phyloP scores from a whole-genome alignment of 1,284 basidiomycete genomes.

The Boletus smithii region DNA sequence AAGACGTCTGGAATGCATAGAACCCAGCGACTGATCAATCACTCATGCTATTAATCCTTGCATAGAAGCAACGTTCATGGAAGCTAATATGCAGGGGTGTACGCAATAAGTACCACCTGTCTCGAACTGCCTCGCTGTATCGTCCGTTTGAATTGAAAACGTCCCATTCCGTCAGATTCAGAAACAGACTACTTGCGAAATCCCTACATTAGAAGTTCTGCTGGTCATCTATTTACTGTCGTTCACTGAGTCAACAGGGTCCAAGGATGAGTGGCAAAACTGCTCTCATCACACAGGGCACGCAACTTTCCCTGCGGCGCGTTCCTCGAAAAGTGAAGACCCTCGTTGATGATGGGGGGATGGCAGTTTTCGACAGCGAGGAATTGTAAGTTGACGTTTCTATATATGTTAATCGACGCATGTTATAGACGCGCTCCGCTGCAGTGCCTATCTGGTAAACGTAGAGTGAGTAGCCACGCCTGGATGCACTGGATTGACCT shows the following conservation, averaged over 20 bases:
- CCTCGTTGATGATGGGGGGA: slow-evolving; percentile 9
- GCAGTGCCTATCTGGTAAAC: slow-evolving; percentile 31
- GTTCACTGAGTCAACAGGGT: slow-evolving; percentile 1
- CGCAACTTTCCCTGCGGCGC: slow-evolving; percentile 24
- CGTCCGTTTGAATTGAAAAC: slow-evolving; percentile 14
- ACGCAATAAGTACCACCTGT: background rate
- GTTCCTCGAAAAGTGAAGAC: slow-evolving; percentile 20
- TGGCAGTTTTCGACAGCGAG: slow-evolving; percentile 26
- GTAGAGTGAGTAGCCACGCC: slow-evolving; percentile 20
- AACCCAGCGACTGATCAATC: background rate
- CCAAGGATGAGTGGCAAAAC: slow-evolving; percentile 17
- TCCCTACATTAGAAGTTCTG: background rate
- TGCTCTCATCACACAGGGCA: slow-evolving; percentile 24
- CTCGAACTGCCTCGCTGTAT: background rate
- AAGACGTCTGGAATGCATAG: background rate
- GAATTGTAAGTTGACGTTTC: slow-evolving; percentile 27
- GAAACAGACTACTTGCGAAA: slow-evolving; percentile 13
- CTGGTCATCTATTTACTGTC: background rate
- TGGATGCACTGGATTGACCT: background rate
- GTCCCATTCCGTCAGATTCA: slow-evolving; percentile 10
- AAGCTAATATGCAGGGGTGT: slow-evolving; percentile 1
- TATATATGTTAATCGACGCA: background rate
- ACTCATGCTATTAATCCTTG: background rate
- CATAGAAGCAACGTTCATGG: background rate
- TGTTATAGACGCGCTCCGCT: background rate